Base-by-base conservation (phyloP, 1,284 basidiomycete species). In the Ceratobasidium theobromae region DNA sequence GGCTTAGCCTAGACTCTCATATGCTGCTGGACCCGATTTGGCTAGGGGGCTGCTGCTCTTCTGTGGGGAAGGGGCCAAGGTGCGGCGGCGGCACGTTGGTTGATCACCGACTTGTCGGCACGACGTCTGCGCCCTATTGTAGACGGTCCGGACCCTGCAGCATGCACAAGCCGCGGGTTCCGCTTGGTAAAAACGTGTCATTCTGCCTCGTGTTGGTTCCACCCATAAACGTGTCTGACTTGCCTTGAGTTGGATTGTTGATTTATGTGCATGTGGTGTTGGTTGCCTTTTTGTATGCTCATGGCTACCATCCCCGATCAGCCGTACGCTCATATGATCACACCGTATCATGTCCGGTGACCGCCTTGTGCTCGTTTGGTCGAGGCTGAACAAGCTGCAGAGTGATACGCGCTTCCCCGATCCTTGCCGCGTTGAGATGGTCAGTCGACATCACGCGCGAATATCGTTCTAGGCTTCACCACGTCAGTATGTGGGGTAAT, bases 151-250 rank as follows among this genome's bases (percentile, higher is more conserved):
- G 45, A 27, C 23, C 16, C 5, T 48, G 23, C n/a, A 25, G 45
- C 45, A 48, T 27, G 45, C n/a, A 11, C 45, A 48, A 21, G 9
- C 45, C 45, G n/a, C 45, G 21, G 5, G 21, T 43, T n/a, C 40
- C 40, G 16, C 16, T 43, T 18, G 21, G 21, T 23, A 48, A 48
- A 43, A 60, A 32, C 55, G 45, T 46, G 55, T 45, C 43, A 8
- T n/a, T n/a, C 11, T 28, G 32, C 45, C 55, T 45, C 55, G 55
- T 60, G 55, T 60, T 60, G 11, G 30, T 45, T 38, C 55, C 55
- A 60, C 43, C 27, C 18, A 25, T 21, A 43, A 60, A 46, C 55
- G 32, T 60, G 55, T 18, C 21, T 23, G 5, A 46, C 55, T 57
- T 35, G 41, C 54, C n/a, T 48, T 21, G 11, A 25, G 5, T 48